Base-by-base conservation (phyloP, 2,329 filamentous ascomycete species). In the Torrubiella hemipterigena region DNA sequence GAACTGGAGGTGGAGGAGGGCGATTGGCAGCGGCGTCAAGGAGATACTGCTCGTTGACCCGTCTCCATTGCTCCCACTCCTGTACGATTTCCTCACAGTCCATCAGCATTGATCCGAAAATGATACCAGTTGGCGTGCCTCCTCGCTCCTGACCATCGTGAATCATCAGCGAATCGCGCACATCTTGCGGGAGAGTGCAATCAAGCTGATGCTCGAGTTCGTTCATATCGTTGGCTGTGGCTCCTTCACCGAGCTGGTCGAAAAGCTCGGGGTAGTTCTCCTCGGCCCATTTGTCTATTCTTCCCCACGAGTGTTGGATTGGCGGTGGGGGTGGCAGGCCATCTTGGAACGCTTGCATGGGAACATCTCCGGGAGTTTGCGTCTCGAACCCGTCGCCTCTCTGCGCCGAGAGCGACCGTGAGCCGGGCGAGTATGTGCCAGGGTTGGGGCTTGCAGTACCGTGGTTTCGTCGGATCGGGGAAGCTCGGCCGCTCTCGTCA, bases 1-100 rank as follows among this genome's bases (percentile, higher is more conserved):
- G n/a, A n/a, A n/a, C n/a, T n/a, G n/a, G n/a, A n/a, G n/a, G n/a
- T 14, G 72, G 63, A 12, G 77, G 65, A 5, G 81, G 75, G 34
- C 59, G 77, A 51, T 53, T 63, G 42, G 62, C 67, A 47, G 56
- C 60, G 29, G 55, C 74, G 52, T 74, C 67, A 25, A 73, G 67
- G 36, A 96, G 68, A 53, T 82, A 94, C 50, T 95, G 84, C 36
- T 89, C 77, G 50, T 94, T 94, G 39, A 98, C 91, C 40, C 74
- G 77, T 46, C 85, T 78, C 91, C 91, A 98, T 51, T 94, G 93
- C 47, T 83, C 81, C 84, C 89, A 96, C 54, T 98, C 91, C 54
- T 95, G 86, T 15, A 94, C 80, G 44, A 98, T 94, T 52, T 98
- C 91, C 56, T 98, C 91, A 50, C 91, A 96, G 55, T 98, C 91